Percentiles rank a stretch among this genome's conserved stretches.
These are phyloP conservation scores for Waltergamsia citrina DNA, from an alignment of 2,329 filamentous ascomycete species.

Conservation along the genomic window DNA sequence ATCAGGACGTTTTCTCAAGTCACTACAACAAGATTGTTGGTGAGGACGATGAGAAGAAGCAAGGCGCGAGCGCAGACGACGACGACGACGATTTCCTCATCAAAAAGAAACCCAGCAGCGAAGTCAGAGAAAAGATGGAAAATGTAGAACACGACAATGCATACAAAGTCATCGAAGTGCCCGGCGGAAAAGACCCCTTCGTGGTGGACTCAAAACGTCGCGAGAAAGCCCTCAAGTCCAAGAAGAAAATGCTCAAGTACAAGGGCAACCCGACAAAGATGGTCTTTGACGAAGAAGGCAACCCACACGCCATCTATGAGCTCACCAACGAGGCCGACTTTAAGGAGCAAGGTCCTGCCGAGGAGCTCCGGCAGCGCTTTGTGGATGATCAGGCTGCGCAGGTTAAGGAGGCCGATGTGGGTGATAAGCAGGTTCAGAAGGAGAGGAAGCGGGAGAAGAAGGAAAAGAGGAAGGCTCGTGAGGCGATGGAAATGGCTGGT, in stretches of 20 bases:
- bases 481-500: constrained; percentile 31
- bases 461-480: constrained; percentile 60
- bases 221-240: constrained; percentile 89
- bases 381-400: constrained; percentile 64
- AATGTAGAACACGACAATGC: too few relatives aligned
- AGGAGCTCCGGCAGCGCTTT: constrained; percentile 68
- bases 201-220: constrained; percentile 90
- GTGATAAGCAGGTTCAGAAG: constrained; percentile 74
- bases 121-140: too few relatives aligned
- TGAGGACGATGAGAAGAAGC: constrained; percentile 40
- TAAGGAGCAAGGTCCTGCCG: constrained; percentile 61
- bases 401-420: constrained; percentile 65
- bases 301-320: constrained; percentile 77
- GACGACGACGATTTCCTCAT: constrained; percentile 50
- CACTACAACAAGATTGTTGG: constrained; percentile 85
- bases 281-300: constrained; percentile 87
- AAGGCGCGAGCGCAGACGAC: constrained; percentile 45
- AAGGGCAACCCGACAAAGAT: constrained; percentile 80
- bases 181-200: constrained; percentile 63
- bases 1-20: constrained; percentile 89
- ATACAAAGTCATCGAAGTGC: constrained; percentile 53
- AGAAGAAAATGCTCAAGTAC: constrained; percentile 88
- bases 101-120: constrained; percentile 6
- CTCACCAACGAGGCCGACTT: constrained; percentile 81
- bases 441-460: constrained; percentile 70